These are phyloP conservation scores for Candida tunisiensis DNA, from an alignment of 1,139 yeast species.

Conservation along the genomic window DNA sequence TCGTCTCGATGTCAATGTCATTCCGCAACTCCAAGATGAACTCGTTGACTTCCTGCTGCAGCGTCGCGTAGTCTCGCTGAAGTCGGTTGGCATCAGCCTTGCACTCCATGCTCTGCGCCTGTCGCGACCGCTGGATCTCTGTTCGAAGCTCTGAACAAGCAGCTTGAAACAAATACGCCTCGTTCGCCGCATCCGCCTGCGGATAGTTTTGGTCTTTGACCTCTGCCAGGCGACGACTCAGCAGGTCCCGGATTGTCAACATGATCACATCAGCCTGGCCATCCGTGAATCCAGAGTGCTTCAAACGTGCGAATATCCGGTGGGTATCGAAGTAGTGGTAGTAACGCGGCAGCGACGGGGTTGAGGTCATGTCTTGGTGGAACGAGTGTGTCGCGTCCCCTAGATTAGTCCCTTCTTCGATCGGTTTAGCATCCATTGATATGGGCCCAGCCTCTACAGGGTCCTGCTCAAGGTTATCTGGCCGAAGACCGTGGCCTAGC, in stretches of 20 bases:
- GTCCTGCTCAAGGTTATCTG: too few relatives aligned
- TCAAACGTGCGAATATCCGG: constrained; percentile 18
- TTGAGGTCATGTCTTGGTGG: too few relatives aligned
- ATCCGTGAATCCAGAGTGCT: constrained; percentile 21
- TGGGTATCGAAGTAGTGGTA: constrained; percentile 24
- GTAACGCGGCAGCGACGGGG: too few relatives aligned
- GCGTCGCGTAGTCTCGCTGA: constrained; percentile 52
- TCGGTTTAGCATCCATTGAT: too few relatives aligned
- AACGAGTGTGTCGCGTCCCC: too few relatives aligned
- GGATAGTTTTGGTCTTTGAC: constrained; percentile 46
- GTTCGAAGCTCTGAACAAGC: constrained; percentile 79
- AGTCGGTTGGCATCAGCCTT: constrained; percentile 51
- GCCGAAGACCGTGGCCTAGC: too few relatives aligned
- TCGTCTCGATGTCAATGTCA: constrained; percentile 68
- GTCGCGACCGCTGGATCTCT: constrained; percentile 62
- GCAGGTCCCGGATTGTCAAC: constrained; percentile 19
- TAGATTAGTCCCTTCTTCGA: too few relatives aligned
- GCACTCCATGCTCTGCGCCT: constrained; percentile 50
- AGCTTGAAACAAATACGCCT: constrained; percentile 75
- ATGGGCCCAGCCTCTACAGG: too few relatives aligned
- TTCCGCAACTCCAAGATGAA: constrained; percentile 48
- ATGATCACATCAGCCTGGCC: constrained; percentile 24
- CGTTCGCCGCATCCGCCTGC: constrained; percentile 63
- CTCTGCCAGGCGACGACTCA: constrained; percentile 30
- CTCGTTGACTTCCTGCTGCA: constrained; percentile 67